Base-by-base conservation (phyloP, 345 rosid species). In the Eucalyptus erythrocorys region DNA sequence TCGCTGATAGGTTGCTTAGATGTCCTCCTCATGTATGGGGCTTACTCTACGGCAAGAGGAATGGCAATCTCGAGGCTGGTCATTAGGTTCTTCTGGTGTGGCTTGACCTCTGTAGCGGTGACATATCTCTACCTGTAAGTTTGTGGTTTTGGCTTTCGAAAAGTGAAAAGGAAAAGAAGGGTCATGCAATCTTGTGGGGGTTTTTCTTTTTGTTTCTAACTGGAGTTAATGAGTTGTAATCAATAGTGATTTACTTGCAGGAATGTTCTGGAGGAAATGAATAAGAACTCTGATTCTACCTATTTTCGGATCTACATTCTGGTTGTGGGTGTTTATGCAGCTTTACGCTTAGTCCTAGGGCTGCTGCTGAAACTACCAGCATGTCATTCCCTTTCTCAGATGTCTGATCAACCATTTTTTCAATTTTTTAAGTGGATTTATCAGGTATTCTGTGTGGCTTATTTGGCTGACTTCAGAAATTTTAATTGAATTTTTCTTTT, bases 401-500 rank as follows among this genome's bases (percentile, higher is more conserved):
- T 96, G 94, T 96, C 99, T 45, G 96, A 98, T 92, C 99, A 98
- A 87, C 92, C 98, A 42, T 98, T 98, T 92, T 98, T 98, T 92
- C 99, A 98, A 91, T 95, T 98, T 92, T 98, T 98, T 87, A 98
- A 98, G 93, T 98, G 99, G 99, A 96, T 98, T 89, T 98, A 98
- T 94, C 94, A 98, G 99, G 99, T 96, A 93, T 89, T 40, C 17
- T 53, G 71, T 8, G 50, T 48, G 32, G 59, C 17, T 86, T 34
- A 55, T 32, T 37, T 21, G 21, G 57, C 87, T 24, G 0, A 37
- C 42, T 12, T 76, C 42, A 40, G 47, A 76, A 76, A 76, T 76
- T 86, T 51, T 50, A 55, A 48, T 86, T 55, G 34, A 86, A 34
- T 6, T 19, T 17, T 50, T 55, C 21, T 45, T 76, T 40, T 76